Percentiles rank a stretch among this genome's conserved stretches.
Evolutionary conservation across 345 rosid genomes (phyloP).

Genomic region (Gossypium sturtianum): DNA sequence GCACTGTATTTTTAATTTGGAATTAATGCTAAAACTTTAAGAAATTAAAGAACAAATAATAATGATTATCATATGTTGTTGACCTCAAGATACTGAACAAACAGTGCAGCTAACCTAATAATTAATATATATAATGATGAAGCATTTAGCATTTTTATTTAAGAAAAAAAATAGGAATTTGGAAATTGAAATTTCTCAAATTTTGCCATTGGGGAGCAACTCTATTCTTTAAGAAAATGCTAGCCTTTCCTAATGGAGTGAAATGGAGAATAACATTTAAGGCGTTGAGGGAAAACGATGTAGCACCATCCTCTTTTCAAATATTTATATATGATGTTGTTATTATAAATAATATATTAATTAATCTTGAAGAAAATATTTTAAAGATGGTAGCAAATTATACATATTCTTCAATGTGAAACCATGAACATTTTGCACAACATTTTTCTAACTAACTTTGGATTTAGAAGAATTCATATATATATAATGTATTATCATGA

Average conservation of each 20-base stretch:
- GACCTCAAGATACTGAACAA: neutral
- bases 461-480: too few relatives aligned
- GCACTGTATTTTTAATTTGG: neutral
- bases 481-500: too few relatives aligned
- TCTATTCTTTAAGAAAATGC: constrained; percentile 4
- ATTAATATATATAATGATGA: neutral
- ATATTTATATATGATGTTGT: neutral
- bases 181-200: neutral
- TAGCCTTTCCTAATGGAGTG: neutral
- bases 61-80: neutral
- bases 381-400: too few relatives aligned
- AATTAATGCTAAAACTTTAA: neutral
- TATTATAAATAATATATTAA: too few relatives aligned
- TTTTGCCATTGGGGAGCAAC: neutral
- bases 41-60: neutral
- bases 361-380: too few relatives aligned
- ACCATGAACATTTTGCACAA: neutral
- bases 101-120: neutral
- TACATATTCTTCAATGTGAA: neutral
- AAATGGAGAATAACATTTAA: neutral
- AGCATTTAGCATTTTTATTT: neutral
- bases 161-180: neutral
- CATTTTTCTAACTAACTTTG: neutral
- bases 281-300: constrained; percentile 17
- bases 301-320: constrained; percentile 19